phyloP scores from a whole-genome alignment of 257 asterid genomes.

The Parsonsia alboflavescens region DNA sequence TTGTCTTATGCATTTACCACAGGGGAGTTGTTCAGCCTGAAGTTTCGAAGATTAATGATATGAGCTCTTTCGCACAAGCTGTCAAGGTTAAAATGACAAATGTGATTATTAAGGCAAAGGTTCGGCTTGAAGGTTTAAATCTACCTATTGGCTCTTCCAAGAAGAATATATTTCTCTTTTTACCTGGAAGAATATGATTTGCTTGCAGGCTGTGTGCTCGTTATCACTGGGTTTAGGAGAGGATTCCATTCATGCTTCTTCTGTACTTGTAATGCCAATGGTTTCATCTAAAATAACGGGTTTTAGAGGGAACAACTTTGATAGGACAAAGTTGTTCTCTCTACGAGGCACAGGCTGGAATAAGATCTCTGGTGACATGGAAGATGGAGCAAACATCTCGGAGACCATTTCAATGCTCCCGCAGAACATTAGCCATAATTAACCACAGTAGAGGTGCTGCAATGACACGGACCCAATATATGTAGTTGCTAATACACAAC shows the following conservation, averaged over 20 bases:
- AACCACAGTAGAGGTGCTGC: neutral
- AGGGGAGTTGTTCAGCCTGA: slow-evolving; percentile 47
- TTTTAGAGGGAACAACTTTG: slow-evolving; percentile 60
- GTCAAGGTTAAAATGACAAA: slow-evolving; percentile 47
- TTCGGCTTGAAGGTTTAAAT: slow-evolving; percentile 15
- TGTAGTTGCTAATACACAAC: neutral
- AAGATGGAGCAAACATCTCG: slow-evolving; percentile 43
- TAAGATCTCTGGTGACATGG: slow-evolving; percentile 50
- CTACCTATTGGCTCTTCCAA: neutral
- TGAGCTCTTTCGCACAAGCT: slow-evolving; percentile 46
- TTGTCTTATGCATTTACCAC: slow-evolving; percentile 11
- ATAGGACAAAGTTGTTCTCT: slow-evolving; percentile 50
- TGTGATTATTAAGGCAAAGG: slow-evolving; percentile 69
- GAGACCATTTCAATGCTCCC: slow-evolving; percentile 51
- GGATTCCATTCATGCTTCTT: slow-evolving; percentile 72
- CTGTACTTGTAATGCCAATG: slow-evolving; percentile 94
- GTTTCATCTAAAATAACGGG: slow-evolving; percentile 85
- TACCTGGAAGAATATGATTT: slow-evolving; percentile 9
- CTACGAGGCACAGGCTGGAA: slow-evolving; percentile 61
- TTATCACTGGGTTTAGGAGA: slow-evolving; percentile 73
- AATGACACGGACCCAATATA: neutral
- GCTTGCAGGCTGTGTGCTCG: slow-evolving; percentile 72
- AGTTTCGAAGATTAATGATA: slow-evolving; percentile 64
- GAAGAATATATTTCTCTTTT: neutral
- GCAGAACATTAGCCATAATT: slow-evolving; percentile 26